Base-by-base conservation (phyloP, 2,329 filamentous ascomycete species). In the Neodidymelliopsis sp. region DNA sequence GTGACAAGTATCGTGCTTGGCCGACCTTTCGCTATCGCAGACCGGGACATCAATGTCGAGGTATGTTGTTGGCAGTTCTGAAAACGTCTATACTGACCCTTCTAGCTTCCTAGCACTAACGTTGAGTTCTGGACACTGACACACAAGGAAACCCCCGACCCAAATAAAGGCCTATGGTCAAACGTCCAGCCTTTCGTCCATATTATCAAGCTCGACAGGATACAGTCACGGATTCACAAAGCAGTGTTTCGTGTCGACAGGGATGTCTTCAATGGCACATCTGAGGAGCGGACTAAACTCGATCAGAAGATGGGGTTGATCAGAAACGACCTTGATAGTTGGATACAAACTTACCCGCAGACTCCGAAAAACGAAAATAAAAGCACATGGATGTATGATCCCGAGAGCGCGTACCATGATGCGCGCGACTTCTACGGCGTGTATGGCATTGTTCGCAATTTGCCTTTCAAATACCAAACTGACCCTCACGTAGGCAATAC, bases 41-140 rank as follows among this genome's bases (percentile, higher is more conserved):
- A 66, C 24, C 54, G 60, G 6, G 62, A 66, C 19, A 66, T 66
- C 12, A 65, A 65, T 10, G 62, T 65, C 12, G 62, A 66, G 58
- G 62, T 64, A 44, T 11, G 43, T n/a, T 24, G 12, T 2, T 6
- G 6, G 4, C 6, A n/a, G 4, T 3, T 2, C 6, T 23, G 8
- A 9, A 9, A 37, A 18, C 5, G 12, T 2, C 2, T 10, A 2
- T 18, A 15, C 45, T 49, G 4, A 49, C 11, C 2, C 4, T 27
- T 6, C 4, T 12, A 65, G 63, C 49, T 66, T 38, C 62, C 63
- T 2, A 63, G 57, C 27, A 50, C 56, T 4, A 51, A 52, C 11
- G 42, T 54, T 2, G 46, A 53, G 6, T 62, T 62, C 12, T 65
- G 59, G 59, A 56, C 53, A 10, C 41, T 66, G 15, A 66, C 62